phyloP scores from a whole-genome alignment of 257 asterid genomes.

The Thymus quinquecostatus region DNA sequence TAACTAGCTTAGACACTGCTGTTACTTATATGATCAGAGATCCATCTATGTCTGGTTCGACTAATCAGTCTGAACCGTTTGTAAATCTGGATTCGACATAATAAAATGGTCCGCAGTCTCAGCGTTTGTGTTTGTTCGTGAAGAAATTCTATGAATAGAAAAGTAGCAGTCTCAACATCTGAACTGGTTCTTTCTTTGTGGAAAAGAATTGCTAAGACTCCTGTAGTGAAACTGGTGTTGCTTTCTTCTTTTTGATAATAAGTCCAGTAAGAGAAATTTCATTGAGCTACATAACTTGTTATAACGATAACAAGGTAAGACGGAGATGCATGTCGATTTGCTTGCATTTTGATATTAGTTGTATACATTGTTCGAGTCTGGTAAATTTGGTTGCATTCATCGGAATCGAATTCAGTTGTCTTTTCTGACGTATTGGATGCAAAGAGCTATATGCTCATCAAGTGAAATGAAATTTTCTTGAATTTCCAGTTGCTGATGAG shows the following conservation, averaged over 20 bases:
- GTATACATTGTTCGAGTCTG: neutral
- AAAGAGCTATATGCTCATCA: neutral
- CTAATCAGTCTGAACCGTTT: neutral
- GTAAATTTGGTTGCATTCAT: neutral
- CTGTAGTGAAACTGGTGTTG: neutral
- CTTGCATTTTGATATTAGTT: neutral
- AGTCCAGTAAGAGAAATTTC: too few relatives aligned
- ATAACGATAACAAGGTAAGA: neutral
- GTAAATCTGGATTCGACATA: neutral
- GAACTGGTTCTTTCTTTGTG: neutral
- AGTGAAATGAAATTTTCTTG: neutral
- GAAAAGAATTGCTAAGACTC: neutral
- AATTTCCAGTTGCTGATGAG: neutral
- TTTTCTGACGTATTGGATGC: neutral
- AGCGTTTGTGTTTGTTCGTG: slow-evolving; percentile 4
- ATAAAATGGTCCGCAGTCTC: slow-evolving; percentile 2
- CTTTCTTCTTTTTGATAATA: too few relatives aligned
- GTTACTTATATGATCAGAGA: neutral
- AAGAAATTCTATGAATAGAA: neutral
- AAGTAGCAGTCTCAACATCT: neutral
- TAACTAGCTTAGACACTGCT: neutral
- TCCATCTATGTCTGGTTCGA: neutral
- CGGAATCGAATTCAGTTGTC: neutral
- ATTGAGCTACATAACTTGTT: neutral
- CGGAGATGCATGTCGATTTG: neutral